These are phyloP conservation scores for Ophiostoma ulmi DNA, from an alignment of 2,329 filamentous ascomycete genomes.

Conservation along the genomic window DNA sequence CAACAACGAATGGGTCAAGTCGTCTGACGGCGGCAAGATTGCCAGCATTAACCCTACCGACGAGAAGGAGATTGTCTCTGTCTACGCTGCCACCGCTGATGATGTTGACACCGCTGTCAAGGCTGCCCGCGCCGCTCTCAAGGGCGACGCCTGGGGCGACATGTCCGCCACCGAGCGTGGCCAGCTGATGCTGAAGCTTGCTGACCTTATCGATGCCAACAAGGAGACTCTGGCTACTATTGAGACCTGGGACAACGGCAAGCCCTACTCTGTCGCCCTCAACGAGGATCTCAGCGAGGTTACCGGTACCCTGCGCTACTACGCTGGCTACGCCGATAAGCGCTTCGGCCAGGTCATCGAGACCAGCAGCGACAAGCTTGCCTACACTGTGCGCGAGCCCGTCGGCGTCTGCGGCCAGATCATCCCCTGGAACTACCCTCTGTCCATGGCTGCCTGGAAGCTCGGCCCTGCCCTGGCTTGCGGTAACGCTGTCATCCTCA, in stretches of 20 bases:
- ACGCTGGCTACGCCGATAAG: slow-evolving; percentile 68
- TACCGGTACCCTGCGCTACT: slow-evolving; percentile 58
- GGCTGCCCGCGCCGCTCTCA: slow-evolving; percentile 26
- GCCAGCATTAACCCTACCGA: slow-evolving; percentile 60
- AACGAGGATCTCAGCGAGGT: slow-evolving; percentile 22
- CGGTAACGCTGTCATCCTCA: slow-evolving; percentile 57
- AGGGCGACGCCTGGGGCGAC: slow-evolving; percentile 22
- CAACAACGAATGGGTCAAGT: slow-evolving; percentile 72
- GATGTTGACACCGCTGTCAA: slow-evolving; percentile 27
- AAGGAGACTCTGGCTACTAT: slow-evolving; percentile 40
- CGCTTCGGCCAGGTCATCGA: slow-evolving; percentile 65
- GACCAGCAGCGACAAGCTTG: slow-evolving; percentile 55
- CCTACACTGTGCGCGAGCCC: slow-evolving; percentile 64
- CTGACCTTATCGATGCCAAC: slow-evolving; percentile 40
- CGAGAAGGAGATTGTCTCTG: slow-evolving; percentile 23
- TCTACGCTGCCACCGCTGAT: slow-evolving; percentile 23
- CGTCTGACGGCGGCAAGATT: slow-evolving; percentile 60
- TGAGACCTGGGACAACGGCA: slow-evolving; percentile 80
- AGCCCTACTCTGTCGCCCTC: slow-evolving; percentile 41
- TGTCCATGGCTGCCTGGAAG: slow-evolving; percentile 68
- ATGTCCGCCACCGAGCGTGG: slow-evolving; percentile 32
- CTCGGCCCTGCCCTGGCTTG: slow-evolving; percentile 60
- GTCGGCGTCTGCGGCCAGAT: slow-evolving; percentile 65
- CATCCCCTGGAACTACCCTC: slow-evolving; percentile 70
- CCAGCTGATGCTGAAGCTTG: slow-evolving; percentile 42